Evolutionary conservation across 2,329 filamentous ascomycete genomes (phyloP).

Genomic region (Gyromitra esculenta): DNA sequence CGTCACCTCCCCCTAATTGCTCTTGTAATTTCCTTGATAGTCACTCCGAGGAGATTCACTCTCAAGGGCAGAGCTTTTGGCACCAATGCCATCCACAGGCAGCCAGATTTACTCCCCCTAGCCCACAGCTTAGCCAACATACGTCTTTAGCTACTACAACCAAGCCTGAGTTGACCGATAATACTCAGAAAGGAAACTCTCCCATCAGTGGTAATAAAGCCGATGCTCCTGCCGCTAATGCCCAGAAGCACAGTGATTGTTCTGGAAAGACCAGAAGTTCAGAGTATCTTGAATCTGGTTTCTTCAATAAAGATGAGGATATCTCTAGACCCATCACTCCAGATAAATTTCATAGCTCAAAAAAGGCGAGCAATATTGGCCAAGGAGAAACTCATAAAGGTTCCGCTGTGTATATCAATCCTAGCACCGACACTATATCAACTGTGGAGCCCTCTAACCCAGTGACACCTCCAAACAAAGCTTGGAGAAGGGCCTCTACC

Average conservation of each 20-base stretch:
- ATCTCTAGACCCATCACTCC: slow-evolving; percentile 40
- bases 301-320: slow-evolving; percentile 45
- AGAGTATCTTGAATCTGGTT: slow-evolving; percentile 47
- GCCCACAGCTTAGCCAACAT: slow-evolving; percentile 45
- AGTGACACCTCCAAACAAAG: slow-evolving; percentile 46
- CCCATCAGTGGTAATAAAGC: background rate
- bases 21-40: slow-evolving; percentile 48
- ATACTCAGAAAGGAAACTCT: slow-evolving; percentile 14
- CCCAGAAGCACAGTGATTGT: slow-evolving; percentile 16
- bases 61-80: slow-evolving; percentile 41
- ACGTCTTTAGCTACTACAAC: slow-evolving; percentile 17
- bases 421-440: slow-evolving; percentile 1
- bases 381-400: slow-evolving; percentile 5
- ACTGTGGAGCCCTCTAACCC: slow-evolving; percentile 20
- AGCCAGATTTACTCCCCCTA: slow-evolving; percentile 37
- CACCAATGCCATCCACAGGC: slow-evolving; percentile 40
- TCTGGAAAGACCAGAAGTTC: slow-evolving; percentile 39
- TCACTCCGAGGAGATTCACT: slow-evolving; percentile 41
- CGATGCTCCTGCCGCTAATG: background rate
- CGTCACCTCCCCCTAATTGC: slow-evolving; percentile 45
- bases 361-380: background rate
- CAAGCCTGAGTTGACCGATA: slow-evolving; percentile 13
- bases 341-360: background rate
- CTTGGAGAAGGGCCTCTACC: slow-evolving; percentile 40
- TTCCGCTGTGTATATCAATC: background rate